phyloP scores from a whole-genome alignment of 768 basidiomycete genomes.

The Jaapia argillacea region DNA sequence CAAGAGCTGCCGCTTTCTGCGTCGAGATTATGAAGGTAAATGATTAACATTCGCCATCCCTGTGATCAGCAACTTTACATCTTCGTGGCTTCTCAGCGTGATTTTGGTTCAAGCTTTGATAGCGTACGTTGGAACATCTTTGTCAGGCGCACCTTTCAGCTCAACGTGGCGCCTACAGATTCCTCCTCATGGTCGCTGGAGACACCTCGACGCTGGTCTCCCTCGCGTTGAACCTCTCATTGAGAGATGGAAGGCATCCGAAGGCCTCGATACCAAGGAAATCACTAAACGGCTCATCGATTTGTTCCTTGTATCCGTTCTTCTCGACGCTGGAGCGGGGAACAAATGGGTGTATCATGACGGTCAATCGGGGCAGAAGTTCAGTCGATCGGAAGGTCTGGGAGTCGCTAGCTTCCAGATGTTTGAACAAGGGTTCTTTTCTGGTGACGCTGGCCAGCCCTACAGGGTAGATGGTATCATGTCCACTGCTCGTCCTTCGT shows the following conservation, averaged over 20 bases:
- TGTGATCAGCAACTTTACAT: conserved; percentile 3
- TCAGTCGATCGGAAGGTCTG: conserved; percentile 68
- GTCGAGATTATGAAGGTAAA: conserved; percentile 68
- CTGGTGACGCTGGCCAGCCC: conserved; percentile 47
- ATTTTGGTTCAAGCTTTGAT: conserved; percentile 63
- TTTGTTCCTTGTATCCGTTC: conserved; percentile 82
- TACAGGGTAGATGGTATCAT: conserved; percentile 71
- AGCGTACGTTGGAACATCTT: conserved; percentile 33
- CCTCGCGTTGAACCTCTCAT: conserved; percentile 57
- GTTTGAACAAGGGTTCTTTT: conserved; percentile 82
- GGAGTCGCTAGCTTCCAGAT: conserved; percentile 88
- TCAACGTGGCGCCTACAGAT: no score
- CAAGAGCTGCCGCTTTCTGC: conserved; percentile 63
- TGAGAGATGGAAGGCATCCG: conserved; percentile 37
- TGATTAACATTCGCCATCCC: conserved; percentile 1
- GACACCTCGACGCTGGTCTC: conserved; percentile 68
- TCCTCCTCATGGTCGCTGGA: conserved; percentile 83
- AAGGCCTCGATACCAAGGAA: conserved; percentile 40
- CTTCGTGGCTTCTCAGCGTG: conserved; percentile 42
- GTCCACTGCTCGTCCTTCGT: conserved; percentile 1
- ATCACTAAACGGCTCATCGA: conserved; percentile 72
- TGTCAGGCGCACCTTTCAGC: no score
- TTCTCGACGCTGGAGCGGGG: conserved; percentile 93
- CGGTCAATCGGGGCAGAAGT: conserved; percentile 37
- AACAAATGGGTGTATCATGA: conserved; percentile 73